phyloP scores from a whole-genome alignment of 306 rosid genomes.

The Prinsepia uniflora region DNA sequence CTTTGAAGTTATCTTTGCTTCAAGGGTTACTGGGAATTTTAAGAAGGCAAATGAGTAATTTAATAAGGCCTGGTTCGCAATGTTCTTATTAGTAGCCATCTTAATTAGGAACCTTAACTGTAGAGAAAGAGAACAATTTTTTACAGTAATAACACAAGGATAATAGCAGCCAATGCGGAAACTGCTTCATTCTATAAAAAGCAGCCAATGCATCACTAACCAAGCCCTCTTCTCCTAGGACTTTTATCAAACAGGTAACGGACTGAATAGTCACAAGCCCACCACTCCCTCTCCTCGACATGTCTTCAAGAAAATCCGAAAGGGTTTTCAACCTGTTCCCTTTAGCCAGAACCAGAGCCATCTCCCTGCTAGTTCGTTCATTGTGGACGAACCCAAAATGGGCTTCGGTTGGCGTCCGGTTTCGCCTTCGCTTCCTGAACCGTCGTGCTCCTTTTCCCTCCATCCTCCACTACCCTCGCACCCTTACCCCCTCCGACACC shows the following conservation, averaged over 20 bases:
- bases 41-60: neutral
- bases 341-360: slow-evolving; percentile 65
- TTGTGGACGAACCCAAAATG: slow-evolving; percentile 48
- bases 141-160: no score
- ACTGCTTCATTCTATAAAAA: slow-evolving; percentile 72
- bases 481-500: no score
- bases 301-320: slow-evolving; percentile 65
- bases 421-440: no score
- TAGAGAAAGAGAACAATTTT: no score
- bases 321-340: slow-evolving; percentile 43
- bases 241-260: slow-evolving; percentile 81
- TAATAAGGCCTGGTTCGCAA: neutral
- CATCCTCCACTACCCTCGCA: no score
- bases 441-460: no score
- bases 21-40: neutral
- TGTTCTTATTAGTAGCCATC: neutral
- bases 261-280: slow-evolving; percentile 52
- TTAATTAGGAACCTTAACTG: neutral
- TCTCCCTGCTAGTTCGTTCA: slow-evolving; percentile 64
- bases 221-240: slow-evolving; percentile 77
- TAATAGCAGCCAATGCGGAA: slow-evolving; percentile 7
- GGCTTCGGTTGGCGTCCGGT: slow-evolving; percentile 22
- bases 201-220: slow-evolving; percentile 56
- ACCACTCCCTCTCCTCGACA: slow-evolving; percentile 30
- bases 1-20: neutral